Evolutionary conservation across 345 rosid genomes (phyloP), one percentile per base, ranked within the genome.

Genomic region (Pugionium cornutum): DNA sequence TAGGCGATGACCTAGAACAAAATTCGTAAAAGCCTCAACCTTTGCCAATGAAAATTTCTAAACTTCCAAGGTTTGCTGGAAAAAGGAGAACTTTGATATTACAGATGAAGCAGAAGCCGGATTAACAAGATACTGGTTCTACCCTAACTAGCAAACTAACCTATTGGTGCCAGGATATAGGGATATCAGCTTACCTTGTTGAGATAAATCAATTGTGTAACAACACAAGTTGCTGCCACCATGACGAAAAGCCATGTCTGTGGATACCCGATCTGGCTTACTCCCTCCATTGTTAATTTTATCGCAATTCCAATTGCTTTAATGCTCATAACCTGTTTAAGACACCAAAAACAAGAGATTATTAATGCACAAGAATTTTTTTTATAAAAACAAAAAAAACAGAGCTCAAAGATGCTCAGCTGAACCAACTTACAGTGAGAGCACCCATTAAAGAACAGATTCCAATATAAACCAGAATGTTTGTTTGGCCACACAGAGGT

Each of bases 371-470:
- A 52, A 37, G 52, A 53, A 18, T 18, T 18, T 18, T 18, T 18
- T 18, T 18, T 18, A 18, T 18, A 18, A 18, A 18, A 39, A 10
- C 2, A 7, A 25, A 4, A 4, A 42, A 33, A 27, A 1, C 18
- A 57, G 9, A 53, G 43, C 18, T 40, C 2, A 49, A 31, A 45
- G 54, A 60, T 39, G 36, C 36, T 46, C 43, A 58, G 58, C 33
- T 79, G 31, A 69, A 70, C 69, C 41, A 62, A 55, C 70, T 77
- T 82, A 92, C 97, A 84, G 97, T 87, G 70, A 92, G 97, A 62
- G 98, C 86, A 72, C 98, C 98, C 96, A 88, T 87, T 66, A 92
- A 77, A 0, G 98, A 92, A 66, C 96, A 92, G 39, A 92, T 84
- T 63, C 98, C 96, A 2, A 83, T 86, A 80, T 83, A 92, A 75